Percentiles rank a stretch among this genome's conserved stretches.
phyloP scores from a whole-genome alignment of 306 rosid species.

The Lathyrus aphaca region DNA sequence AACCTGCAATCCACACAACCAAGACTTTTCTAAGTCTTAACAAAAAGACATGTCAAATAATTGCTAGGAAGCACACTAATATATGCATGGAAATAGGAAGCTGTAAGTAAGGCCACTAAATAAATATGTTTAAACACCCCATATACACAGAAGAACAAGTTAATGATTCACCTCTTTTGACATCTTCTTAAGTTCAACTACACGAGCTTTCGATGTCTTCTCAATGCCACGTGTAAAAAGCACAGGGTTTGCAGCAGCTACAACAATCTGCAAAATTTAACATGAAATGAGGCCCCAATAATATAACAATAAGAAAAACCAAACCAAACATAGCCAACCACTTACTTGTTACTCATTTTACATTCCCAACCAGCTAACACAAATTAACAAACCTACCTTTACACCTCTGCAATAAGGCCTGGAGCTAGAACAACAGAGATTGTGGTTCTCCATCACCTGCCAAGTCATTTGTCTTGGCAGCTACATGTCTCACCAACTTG shows the following conservation, averaged over 20 bases:
- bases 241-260: conserved; percentile 98
- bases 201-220: conserved; percentile 83
- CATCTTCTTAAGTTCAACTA: conserved; percentile 73
- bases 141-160: too few relatives aligned
- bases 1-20: too few relatives aligned
- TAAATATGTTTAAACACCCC: too few relatives aligned
- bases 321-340: too few relatives aligned
- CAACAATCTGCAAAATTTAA: conserved; percentile 70
- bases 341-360: too few relatives aligned
- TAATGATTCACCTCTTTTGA: too few relatives aligned
- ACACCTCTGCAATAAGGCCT: conserved; percentile 98
- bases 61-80: too few relatives aligned
- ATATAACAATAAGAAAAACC: neutral
- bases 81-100: too few relatives aligned
- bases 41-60: too few relatives aligned
- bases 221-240: conserved; percentile 96
- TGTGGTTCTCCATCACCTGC: conserved; percentile 99
- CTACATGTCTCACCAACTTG: conserved; percentile 96
- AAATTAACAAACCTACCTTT: conserved; percentile 90
- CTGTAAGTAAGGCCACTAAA: too few relatives aligned
- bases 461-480: conserved; percentile 96
- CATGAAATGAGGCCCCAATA: neutral
- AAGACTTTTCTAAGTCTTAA: too few relatives aligned
- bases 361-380: too few relatives aligned
- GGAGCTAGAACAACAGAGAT: conserved; percentile 98